Evolutionary conservation across 345 rosid species (phyloP).

Genomic region (Trapa incisa): DNA sequence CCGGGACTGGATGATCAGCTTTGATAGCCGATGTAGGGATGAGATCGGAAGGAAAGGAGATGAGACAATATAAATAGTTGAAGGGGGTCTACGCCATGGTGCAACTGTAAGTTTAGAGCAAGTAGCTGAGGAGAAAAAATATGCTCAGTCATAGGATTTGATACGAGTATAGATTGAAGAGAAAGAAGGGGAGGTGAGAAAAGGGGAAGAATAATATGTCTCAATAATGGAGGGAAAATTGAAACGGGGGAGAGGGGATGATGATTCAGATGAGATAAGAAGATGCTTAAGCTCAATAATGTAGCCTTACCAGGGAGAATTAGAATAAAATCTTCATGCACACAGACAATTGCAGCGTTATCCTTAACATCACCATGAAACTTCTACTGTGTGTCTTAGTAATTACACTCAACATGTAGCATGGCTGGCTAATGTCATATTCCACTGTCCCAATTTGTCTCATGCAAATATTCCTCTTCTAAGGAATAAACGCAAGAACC

Average conservation of each 20-base stretch:
- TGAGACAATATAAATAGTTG: background rate
- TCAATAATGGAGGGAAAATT: slow-evolving; percentile 7
- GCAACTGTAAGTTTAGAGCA: background rate
- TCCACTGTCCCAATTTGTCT: background rate
- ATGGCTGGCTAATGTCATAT: background rate
- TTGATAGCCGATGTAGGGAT: background rate
- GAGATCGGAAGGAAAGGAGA: background rate
- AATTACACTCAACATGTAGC: no score
- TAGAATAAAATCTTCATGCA: slow-evolving; percentile 11
- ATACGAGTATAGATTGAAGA: background rate
- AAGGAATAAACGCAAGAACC: background rate
- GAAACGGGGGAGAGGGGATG: background rate
- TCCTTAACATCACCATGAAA: background rate
- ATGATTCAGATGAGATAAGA: slow-evolving; percentile 1
- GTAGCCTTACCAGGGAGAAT: background rate
- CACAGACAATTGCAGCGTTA: background rate
- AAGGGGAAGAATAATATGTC: background rate
- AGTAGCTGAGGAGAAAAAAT: background rate
- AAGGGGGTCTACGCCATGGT: background rate
- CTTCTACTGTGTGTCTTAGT: background rate
- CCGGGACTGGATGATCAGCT: background rate
- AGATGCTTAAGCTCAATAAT: slow-evolving; percentile 10
- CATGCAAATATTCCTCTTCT: background rate
- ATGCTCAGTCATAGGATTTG: background rate
- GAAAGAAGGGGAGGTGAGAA: background rate